Percentiles rank a stretch among this genome's conserved stretches.
Evolutionary conservation across 768 basidiomycete species (phyloP).

Genomic region (Agaricus sinodeliciosus): DNA sequence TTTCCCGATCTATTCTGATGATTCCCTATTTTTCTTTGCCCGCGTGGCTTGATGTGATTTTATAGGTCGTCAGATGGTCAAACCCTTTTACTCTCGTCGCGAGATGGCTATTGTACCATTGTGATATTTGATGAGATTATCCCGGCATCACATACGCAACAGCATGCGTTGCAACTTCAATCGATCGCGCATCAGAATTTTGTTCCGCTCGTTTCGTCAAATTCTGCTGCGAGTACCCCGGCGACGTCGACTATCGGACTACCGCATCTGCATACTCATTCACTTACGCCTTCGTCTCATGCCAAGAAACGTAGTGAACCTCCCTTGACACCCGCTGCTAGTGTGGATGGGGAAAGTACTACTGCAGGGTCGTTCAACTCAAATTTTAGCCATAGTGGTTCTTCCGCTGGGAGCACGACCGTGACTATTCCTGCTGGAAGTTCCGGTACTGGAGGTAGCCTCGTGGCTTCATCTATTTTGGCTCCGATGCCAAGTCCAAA

Average conservation of each 20-base stretch:
- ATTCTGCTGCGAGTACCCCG: conserved; percentile 21
- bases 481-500: conserved; percentile 18
- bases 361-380: background rate
- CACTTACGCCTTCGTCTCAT: conserved; percentile 16
- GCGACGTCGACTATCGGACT: conserved; percentile 17
- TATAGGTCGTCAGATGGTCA: conserved; percentile 94
- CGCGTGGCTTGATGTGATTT: background rate
- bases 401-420: background rate
- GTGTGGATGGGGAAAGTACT: conserved; percentile 36
- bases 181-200: conserved; percentile 85
- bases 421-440: background rate
- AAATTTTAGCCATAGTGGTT: conserved; percentile 10
- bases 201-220: conserved; percentile 45
- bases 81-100: conserved; percentile 81
- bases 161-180: conserved; percentile 84
- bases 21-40: background rate
- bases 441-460: background rate
- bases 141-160: conserved; percentile 82
- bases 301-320: conserved; percentile 37
- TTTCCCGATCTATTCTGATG: background rate
- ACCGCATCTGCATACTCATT: conserved; percentile 11
- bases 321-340: conserved; percentile 42
- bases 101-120: conserved; percentile 96
- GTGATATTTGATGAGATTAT: conserved; percentile 94
- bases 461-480: conserved; percentile 9